Evolutionary conservation across 2,329 filamentous ascomycete species (phyloP).

Genomic region (Albifimbria verrucaria): DNA sequence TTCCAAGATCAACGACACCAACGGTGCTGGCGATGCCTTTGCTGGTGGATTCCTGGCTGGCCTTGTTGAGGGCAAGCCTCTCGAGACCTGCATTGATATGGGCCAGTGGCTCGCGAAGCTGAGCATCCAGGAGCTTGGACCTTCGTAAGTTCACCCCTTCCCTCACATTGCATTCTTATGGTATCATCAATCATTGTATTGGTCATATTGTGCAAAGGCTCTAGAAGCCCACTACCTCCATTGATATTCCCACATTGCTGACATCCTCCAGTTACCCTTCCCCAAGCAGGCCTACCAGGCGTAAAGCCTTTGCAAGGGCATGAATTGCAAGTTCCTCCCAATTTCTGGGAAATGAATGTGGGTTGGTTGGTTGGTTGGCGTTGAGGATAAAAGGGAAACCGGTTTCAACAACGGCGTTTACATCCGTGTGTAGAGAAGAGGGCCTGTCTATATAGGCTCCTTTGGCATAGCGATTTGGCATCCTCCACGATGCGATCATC

Average conservation of each 20-base stretch:
- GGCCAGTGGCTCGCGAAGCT: conserved; percentile 95
- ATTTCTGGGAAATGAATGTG: conserved; percentile 20
- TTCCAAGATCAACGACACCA: conserved; percentile 88
- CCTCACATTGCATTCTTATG: conserved; percentile 4
- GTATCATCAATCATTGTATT: not conserved
- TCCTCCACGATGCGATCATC: conserved; percentile 40
- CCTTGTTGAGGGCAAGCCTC: conserved; percentile 76
- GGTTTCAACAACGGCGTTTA: conserved; percentile 55
- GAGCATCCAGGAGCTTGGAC: conserved; percentile 92
- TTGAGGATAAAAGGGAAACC: conserved; percentile 39
- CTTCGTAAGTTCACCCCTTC: conserved; percentile 67
- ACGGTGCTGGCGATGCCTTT: conserved; percentile 94
- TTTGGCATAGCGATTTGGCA: conserved; percentile 32
- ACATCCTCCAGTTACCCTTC: conserved; percentile 64
- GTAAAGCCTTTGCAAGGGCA: conserved; percentile 5
- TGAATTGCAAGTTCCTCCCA: not conserved
- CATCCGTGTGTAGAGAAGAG: conserved; percentile 22
- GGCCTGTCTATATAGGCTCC: conserved; percentile 18
- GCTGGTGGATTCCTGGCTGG: conserved; percentile 92
- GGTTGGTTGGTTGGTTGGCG: conserved; percentile 28
- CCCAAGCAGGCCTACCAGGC: conserved; percentile 73
- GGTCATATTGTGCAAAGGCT: conserved; percentile 10
- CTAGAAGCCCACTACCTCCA: conserved; percentile 2
- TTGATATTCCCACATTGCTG: conserved; percentile 8
- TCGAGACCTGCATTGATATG: conserved; percentile 80